Evolutionary conservation across 768 basidiomycete genomes (phyloP).

Genomic region (Hygrophorus pudorinus): DNA sequence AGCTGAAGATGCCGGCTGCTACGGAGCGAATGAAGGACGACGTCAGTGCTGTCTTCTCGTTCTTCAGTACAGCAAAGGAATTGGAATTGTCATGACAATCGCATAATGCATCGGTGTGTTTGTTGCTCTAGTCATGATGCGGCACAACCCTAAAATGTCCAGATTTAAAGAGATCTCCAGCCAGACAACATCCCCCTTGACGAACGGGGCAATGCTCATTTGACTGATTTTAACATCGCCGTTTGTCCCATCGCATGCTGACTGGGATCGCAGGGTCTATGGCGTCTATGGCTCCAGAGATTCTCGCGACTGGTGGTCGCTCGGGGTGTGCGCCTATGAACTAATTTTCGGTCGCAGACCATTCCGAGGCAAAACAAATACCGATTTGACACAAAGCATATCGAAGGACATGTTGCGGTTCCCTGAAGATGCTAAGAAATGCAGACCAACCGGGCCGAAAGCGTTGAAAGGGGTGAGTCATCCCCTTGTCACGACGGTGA

Average conservation of each 20-base stretch:
- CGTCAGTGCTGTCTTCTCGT: conserved; percentile 62
- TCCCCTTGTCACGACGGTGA: too few relatives aligned
- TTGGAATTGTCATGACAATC: conserved; percentile 91
- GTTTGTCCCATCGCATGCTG: conserved; percentile 73
- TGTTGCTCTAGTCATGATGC: conserved; percentile 12
- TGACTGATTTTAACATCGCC: conserved; percentile 98
- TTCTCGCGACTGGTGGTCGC: conserved; percentile 96
- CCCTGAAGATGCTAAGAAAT: conserved; percentile 83
- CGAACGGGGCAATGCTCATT: conserved; percentile 89
- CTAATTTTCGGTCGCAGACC: conserved; percentile 86
- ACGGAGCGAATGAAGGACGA: too few relatives aligned
- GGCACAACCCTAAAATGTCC: conserved; percentile 8
- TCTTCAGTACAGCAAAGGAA: conserved; percentile 73
- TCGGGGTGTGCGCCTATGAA: conserved; percentile 89
- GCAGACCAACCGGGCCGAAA: conserved; percentile 66
- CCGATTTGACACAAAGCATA: conserved; percentile 87
- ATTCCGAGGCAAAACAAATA: conserved; percentile 90
- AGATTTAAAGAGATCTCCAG: conserved; percentile 69
- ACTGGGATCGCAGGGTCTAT: conserved; percentile 95
- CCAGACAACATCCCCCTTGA: conserved; percentile 97
- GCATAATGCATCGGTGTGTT: conserved; percentile 89
- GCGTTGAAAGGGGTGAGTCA: conserved; percentile 68
- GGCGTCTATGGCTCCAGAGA: conserved; percentile 95
- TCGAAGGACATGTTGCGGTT: conserved; percentile 78
- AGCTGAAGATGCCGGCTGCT: conserved; percentile 80